A percentile compares a stretch with the other conserved stretches of the same genome.
Evolutionary conservation across 768 basidiomycete species (phyloP).

Genomic region (Rhizopogon vulgaris): DNA sequence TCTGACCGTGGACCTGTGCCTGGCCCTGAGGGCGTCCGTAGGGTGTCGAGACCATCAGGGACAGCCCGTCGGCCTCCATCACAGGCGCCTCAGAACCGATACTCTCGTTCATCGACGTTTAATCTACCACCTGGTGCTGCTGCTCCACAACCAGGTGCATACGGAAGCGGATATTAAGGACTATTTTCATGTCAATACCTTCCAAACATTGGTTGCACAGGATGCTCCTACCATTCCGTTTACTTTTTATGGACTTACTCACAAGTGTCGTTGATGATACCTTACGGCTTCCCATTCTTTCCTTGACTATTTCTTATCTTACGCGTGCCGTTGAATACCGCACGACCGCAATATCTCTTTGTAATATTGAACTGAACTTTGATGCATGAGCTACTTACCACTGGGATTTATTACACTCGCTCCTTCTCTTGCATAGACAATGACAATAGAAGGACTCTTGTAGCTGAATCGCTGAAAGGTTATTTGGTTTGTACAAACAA

Average conservation of each 20-base stretch:
- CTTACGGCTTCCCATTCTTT: not conserved
- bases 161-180: conserved; percentile 7
- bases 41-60: conserved; percentile 57
- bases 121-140: conserved; percentile 74
- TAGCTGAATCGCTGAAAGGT: not conserved
- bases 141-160: conserved; percentile 40
- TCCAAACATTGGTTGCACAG: not conserved
- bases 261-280: conserved; percentile 3
- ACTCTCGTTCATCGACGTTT: conserved; percentile 56
- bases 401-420: not conserved
- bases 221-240: conserved; percentile 2
- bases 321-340: not conserved
- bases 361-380: not conserved
- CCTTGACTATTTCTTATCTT: not conserved
- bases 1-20: conserved; percentile 83
- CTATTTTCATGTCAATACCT: conserved; percentile 1
- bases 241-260: conserved; percentile 1
- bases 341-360: not conserved
- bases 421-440: not conserved
- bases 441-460: not conserved
- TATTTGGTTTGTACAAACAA: conserved; percentile 27
- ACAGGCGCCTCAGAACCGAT: conserved; percentile 60
- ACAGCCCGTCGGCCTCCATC: conserved; percentile 50
- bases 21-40: conserved; percentile 67
- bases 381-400: not conserved